These are phyloP conservation scores for Penicillium frequentans DNA, from an alignment of 2,329 filamentous ascomycete species.

Conservation along the genomic window DNA sequence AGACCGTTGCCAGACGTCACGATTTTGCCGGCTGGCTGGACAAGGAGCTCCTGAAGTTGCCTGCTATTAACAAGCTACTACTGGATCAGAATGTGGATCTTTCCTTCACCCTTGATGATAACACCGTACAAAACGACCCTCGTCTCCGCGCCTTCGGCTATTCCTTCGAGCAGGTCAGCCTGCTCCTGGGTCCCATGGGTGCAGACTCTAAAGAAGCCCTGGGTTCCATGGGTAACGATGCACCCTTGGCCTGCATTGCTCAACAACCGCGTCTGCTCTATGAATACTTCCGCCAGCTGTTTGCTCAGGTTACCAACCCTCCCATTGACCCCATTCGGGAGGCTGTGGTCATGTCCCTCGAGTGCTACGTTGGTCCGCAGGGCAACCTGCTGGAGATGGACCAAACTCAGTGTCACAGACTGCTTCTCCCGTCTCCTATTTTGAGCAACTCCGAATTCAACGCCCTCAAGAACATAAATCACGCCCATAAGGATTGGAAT, in stretches of 20 bases:
- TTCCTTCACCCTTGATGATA: conserved; percentile 64
- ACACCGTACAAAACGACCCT: conserved; percentile 78
- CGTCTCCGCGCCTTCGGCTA: conserved; percentile 86
- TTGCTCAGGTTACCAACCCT: conserved; percentile 96
- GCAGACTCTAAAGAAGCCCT: conserved; percentile 96
- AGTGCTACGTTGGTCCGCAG: conserved; percentile 94
- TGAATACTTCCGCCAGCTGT: conserved; percentile 97
- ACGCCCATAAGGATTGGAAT: conserved; percentile 75
- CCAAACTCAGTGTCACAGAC: conserved; percentile 78
- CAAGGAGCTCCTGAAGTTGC: conserved; percentile 78
- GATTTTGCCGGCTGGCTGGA: conserved; percentile 90
- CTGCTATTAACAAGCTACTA: conserved; percentile 68
- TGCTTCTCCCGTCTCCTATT: conserved; percentile 84
- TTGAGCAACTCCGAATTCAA: conserved; percentile 90
- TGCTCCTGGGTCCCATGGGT: conserved; percentile 92
- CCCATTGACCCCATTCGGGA: conserved; percentile 96
- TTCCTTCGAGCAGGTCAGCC: conserved; percentile 89
- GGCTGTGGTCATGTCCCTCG: conserved; percentile 96
- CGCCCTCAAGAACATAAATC: conserved; percentile 73
- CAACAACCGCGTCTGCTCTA: conserved; percentile 83
- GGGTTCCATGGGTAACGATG: conserved; percentile 97
- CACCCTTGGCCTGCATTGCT: conserved; percentile 87
- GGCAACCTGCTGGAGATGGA: conserved; percentile 96
- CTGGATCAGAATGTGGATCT: conserved; percentile 60
- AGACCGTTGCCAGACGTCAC: conserved; percentile 78